Evolutionary conservation across 495 filamentous ascomycete species (phyloP).

Genomic region (Lichenothelia convexa): DNA sequence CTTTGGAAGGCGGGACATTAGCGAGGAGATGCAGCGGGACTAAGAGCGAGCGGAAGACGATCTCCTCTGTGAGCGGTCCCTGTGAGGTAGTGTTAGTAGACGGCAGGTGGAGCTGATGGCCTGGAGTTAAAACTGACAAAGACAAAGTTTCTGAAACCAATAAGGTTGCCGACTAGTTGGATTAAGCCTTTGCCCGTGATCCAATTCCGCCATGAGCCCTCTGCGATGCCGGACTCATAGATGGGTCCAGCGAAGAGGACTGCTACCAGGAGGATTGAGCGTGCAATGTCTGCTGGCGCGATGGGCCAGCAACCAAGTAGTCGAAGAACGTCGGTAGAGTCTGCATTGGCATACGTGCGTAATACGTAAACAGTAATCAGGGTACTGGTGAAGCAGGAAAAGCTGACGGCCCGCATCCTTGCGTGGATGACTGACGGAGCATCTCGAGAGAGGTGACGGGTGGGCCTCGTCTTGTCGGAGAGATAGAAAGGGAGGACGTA

Average conservation of each 20-base stretch:
- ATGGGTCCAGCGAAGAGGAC: constrained; percentile 75
- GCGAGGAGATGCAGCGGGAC: constrained; percentile 69
- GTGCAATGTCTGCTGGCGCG: constrained; percentile 38
- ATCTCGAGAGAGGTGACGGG: constrained; percentile 67
- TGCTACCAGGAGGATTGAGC: constrained; percentile 44
- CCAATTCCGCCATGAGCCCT: constrained; percentile 53
- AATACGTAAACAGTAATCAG: constrained; percentile 44
- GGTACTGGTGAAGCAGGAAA: constrained; percentile 46
- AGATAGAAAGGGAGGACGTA: constrained; percentile 91
- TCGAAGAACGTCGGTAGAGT: constrained; percentile 35
- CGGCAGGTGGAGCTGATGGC: neutral
- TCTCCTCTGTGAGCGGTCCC: constrained; percentile 82
- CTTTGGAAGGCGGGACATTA: constrained; percentile 20
- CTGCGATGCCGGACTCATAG: constrained; percentile 53
- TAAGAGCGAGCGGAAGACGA: constrained; percentile 76
- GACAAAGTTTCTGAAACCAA: constrained; percentile 39
- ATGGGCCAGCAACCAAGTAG: constrained; percentile 62
- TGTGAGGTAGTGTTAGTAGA: constrained; percentile 16
- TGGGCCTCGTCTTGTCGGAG: constrained; percentile 59
- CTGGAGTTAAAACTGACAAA: constrained; percentile 24
- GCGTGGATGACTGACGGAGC: constrained; percentile 77
- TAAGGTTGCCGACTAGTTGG: constrained; percentile 25
- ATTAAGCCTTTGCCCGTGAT: constrained; percentile 17
- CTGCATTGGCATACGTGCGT: constrained; percentile 25
- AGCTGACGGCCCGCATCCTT: constrained; percentile 58